A percentile compares a stretch with the other conserved stretches of the same genome.
These are phyloP conservation scores for Onygenales sp. DNA, from an alignment of 2,329 filamentous ascomycete species.

Conservation along the genomic window DNA sequence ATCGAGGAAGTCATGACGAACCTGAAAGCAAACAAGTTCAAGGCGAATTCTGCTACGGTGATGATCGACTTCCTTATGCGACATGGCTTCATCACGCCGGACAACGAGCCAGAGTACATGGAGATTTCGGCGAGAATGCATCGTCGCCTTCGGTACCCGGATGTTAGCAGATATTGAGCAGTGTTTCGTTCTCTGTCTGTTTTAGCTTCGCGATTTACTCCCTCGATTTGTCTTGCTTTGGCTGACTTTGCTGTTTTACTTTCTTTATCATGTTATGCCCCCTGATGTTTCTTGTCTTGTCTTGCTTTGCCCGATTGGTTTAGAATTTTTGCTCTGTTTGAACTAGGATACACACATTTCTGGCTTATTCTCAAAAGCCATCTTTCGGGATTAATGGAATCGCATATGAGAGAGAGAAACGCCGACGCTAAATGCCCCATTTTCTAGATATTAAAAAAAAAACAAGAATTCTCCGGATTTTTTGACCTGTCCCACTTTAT, in stretches of 20 bases:
- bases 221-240: background rate
- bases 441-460: constrained; percentile 13
- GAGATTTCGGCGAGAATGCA: constrained; percentile 69
- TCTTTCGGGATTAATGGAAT: constrained; percentile 3
- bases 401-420: constrained; percentile 17
- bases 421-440: constrained; percentile 31
- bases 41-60: constrained; percentile 82
- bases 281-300: too few relatives aligned
- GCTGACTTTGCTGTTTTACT: background rate
- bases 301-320: too few relatives aligned
- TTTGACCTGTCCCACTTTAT: constrained; percentile 4
- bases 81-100: constrained; percentile 66
- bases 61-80: constrained; percentile 84
- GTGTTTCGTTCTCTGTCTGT: background rate
- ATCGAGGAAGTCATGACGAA: constrained; percentile 66
- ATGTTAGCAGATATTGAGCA: constrained; percentile 16
- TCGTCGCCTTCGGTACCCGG: constrained; percentile 71
- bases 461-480: constrained; percentile 7
- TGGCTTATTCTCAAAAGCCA: too few relatives aligned
- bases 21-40: constrained; percentile 67
- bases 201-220: background rate
- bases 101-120: constrained; percentile 68
- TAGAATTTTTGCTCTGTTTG: too few relatives aligned
- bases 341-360: too few relatives aligned
- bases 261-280: too few relatives aligned